Evolutionary conservation across 2,329 filamentous ascomycete species (phyloP).

Genomic region (Penicillium brasilianum): DNA sequence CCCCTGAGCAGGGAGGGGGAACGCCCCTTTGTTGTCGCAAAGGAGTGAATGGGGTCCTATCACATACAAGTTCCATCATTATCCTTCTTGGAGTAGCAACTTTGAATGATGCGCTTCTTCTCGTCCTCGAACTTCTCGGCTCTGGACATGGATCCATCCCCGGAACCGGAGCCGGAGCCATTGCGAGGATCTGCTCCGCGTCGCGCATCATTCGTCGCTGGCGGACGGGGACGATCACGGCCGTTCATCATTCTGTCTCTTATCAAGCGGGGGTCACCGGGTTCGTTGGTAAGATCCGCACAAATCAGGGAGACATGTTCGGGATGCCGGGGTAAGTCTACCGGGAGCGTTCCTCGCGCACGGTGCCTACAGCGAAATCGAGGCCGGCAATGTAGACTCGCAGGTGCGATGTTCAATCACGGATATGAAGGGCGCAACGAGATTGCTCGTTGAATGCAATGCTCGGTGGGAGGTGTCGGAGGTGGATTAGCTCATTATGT

Average conservation of each 20-base stretch:
- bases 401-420: not conserved
- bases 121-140: constrained; percentile 96
- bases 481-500: constrained; percentile 37
- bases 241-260: constrained; percentile 42
- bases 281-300: constrained; percentile 32
- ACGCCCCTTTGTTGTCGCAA: constrained; percentile 13
- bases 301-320: constrained; percentile 43
- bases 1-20: constrained; percentile 7
- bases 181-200: constrained; percentile 42
- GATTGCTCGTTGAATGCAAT: constrained; percentile 13
- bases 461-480: constrained; percentile 22
- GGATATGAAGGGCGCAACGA: constrained; percentile 10
- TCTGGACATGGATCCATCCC: constrained; percentile 45
- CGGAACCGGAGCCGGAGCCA: constrained; percentile 41
- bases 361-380: constrained; percentile 15
- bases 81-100: constrained; percentile 91
- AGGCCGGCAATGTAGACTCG: not conserved
- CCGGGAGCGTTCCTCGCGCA: constrained; percentile 17
- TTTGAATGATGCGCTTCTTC: constrained; percentile 91
- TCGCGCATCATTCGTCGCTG: constrained; percentile 37
- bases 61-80: constrained; percentile 80
- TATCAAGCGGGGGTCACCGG: constrained; percentile 23
- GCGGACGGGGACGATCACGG: constrained; percentile 43
- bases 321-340: constrained; percentile 22
- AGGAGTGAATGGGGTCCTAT: constrained; percentile 18